Evolutionary conservation across 345 rosid species (phyloP).

Genomic region (Gossypium mustelinum): DNA sequence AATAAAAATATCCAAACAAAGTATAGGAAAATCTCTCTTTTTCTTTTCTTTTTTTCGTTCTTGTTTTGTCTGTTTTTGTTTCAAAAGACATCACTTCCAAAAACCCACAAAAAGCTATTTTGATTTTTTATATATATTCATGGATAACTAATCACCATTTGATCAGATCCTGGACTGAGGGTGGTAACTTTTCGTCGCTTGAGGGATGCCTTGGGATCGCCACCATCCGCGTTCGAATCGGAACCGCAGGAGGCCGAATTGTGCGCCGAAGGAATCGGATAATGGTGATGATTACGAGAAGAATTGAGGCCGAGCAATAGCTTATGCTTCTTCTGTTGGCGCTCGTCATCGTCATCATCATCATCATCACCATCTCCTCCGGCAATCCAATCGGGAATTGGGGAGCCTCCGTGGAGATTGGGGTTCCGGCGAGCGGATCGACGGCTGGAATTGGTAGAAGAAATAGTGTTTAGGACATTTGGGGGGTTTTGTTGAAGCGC

Average conservation of each 20-base stretch:
- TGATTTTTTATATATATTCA: not conserved
- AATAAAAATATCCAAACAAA: not conserved
- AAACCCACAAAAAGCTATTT: not conserved
- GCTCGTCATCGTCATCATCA: constrained; percentile 66
- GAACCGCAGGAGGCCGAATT: constrained; percentile 35
- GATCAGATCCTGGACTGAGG: constrained; percentile 49
- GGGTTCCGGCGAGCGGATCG: constrained; percentile 63
- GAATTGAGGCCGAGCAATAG: constrained; percentile 63
- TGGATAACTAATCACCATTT: constrained; percentile 37
- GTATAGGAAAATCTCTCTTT: not conserved
- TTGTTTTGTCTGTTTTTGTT: not conserved
- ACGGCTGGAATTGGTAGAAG: constrained; percentile 28
- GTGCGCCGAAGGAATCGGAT: constrained; percentile 17
- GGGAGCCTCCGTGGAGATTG: constrained; percentile 28
- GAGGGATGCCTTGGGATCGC: constrained; percentile 35
- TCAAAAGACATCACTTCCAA: not conserved
- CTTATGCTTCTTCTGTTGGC: constrained; percentile 67
- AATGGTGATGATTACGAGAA: constrained; percentile 31
- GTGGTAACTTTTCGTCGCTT: constrained; percentile 35
- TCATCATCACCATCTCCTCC: constrained; percentile 58
- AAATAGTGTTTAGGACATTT: constrained; percentile 50
- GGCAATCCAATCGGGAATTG: constrained; percentile 26
- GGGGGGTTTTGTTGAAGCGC: constrained; percentile 35
- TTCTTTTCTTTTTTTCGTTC: too few relatives aligned
- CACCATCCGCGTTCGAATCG: constrained; percentile 39